Evolutionary conservation across 495 filamentous ascomycete species (phyloP).

Genomic region (Penicillium turbatum): DNA sequence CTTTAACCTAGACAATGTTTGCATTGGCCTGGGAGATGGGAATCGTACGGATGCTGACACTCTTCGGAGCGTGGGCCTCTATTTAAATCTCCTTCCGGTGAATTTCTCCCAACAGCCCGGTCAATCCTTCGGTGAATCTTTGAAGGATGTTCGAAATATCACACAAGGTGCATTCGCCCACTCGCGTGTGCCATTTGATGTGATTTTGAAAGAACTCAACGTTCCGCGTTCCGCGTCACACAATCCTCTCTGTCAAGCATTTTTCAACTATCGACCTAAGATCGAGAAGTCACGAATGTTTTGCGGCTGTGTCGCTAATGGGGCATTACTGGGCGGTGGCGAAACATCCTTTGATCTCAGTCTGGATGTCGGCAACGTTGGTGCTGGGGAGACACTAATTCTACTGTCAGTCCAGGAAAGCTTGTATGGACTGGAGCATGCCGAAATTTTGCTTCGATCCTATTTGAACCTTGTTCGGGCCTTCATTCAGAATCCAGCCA

Average conservation of each 20-base stretch:
- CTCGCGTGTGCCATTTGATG: constrained; percentile 44
- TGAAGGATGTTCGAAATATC: constrained; percentile 16
- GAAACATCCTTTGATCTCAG: constrained; percentile 24
- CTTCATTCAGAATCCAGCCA: constrained; percentile 21
- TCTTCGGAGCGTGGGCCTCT: constrained; percentile 35
- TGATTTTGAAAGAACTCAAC: constrained; percentile 36
- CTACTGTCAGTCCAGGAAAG: constrained; percentile 18
- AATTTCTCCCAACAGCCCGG: constrained; percentile 20
- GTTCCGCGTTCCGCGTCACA: constrained; percentile 28
- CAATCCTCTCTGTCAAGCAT: constrained; percentile 37
- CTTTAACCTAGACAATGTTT: constrained; percentile 28
- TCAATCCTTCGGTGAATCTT: constrained; percentile 14
- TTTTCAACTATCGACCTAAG: constrained; percentile 39
- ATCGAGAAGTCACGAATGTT: constrained; percentile 14
- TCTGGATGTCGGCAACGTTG: constrained; percentile 17
- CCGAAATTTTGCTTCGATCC: constrained; percentile 24
- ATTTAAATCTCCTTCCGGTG: constrained; percentile 49
- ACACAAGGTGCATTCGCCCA: constrained; percentile 25
- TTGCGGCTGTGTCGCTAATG: constrained; percentile 17
- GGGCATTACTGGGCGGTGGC: constrained; percentile 19
- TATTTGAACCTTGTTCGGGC: constrained; percentile 28
- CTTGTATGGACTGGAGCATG: constrained; percentile 23
- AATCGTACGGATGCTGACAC: constrained; percentile 32
- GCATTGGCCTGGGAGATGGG: constrained; percentile 43
- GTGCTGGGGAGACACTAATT: constrained; percentile 10